Percentiles rank a stretch among this genome's conserved stretches.
phyloP scores from a whole-genome alignment of 2,329 filamentous ascomycete genomes.

The Trichoderma oligosporum region DNA sequence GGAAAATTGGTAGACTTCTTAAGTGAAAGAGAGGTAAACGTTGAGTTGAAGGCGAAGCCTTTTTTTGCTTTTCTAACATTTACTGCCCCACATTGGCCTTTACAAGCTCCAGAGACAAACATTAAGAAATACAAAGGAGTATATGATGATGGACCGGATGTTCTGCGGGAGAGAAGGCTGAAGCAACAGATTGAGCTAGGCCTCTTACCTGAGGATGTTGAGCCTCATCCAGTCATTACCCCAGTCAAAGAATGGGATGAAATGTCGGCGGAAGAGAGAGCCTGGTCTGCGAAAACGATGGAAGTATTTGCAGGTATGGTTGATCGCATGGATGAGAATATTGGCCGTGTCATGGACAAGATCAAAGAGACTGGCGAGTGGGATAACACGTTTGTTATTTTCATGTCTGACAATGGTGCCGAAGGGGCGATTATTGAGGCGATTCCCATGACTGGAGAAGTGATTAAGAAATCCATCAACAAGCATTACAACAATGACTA shows the following conservation, averaged over 20 bases:
- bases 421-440: conserved; percentile 58
- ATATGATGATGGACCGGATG: conserved; percentile 59
- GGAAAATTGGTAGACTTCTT: neutral
- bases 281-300: conserved; percentile 52
- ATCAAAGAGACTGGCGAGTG: conserved; percentile 54
- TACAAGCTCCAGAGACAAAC: conserved; percentile 54
- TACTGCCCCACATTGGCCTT: conserved; percentile 60
- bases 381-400: conserved; percentile 53
- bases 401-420: conserved; percentile 61
- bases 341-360: conserved; percentile 56
- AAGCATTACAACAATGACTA: conserved; percentile 49
- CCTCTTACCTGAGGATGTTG: conserved; percentile 48
- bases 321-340: conserved; percentile 56
- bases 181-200: conserved; percentile 54
- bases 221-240: conserved; percentile 46
- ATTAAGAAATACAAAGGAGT: conserved; percentile 55
- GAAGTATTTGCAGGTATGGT: conserved; percentile 63
- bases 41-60: conserved; percentile 35
- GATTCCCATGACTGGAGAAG: conserved; percentile 35
- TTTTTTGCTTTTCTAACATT: conserved; percentile 61
- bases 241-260: conserved; percentile 47
- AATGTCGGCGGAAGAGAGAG: conserved; percentile 43
- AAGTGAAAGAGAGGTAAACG: conserved; percentile 26
- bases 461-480: conserved; percentile 46
- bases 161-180: conserved; percentile 50